Base-by-base conservation (phyloP, 805 yeast genomes). In the Candida silvatica region DNA sequence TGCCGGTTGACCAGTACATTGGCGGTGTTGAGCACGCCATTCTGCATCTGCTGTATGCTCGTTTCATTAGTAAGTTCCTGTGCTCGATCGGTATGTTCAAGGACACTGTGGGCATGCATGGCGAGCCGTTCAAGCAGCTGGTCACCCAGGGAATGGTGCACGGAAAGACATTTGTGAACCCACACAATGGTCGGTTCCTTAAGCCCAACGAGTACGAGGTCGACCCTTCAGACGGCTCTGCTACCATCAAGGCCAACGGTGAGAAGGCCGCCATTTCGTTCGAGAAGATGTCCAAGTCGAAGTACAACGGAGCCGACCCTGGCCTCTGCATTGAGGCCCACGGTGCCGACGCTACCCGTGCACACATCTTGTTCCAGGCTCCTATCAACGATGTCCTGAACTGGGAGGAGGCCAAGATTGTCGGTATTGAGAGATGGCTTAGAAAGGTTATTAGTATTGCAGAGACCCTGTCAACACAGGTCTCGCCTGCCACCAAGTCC, bases 11-110 rank as follows among this genome's bases (percentile, higher is more conserved):
- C 56, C 67, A 84, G 43, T 92, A 92, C 51, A 69, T 86, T 37
- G 98, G 98, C 9, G 98, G 98, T 9, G 80, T 90, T 18, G 98
- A 92, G 57, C 98, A 92, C 58, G 97, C 98, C 0, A 92, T 92
- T 42, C 64, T 92, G 44, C 98, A 92, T 60, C 59, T 92, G 32
- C 62, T 92, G 19, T 92, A 92, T 49, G 71, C 95, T 0, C 67
- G 98, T 42, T 92, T 92, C 51, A 66, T 92, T 14, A 64, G 94
- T 18, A 90, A 90, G 51, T 86, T 90, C 46, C 54, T 90, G 24
- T 70, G 73, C 11, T 69, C 74, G 17, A 66, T 67, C 23, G 87
- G 86, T 2, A 49, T 69, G 42, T 86, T 94, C 88, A 64, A 70
- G 35, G 86, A 86, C 5, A 54, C 64, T 3, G 31, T 29, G 6